Percentiles rank a stretch among this genome's conserved stretches.
phyloP scores from a whole-genome alignment of 1,284 basidiomycete species.

The Exobasidium cylindrosporum region DNA sequence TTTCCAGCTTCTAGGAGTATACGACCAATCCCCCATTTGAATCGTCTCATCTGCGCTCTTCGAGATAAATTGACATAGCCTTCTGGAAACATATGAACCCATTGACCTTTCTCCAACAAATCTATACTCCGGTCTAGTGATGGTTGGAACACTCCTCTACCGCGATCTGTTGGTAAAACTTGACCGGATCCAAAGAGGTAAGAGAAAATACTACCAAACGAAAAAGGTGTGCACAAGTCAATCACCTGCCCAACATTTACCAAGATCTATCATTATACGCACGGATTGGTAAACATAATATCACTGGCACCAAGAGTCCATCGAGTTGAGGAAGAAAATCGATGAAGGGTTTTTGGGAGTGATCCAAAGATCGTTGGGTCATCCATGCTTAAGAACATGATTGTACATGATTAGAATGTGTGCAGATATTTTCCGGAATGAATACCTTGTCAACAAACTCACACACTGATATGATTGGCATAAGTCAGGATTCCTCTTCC shows the following conservation, averaged over 20 bases:
- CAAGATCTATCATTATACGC: constrained; percentile 12
- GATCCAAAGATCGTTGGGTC: constrained; percentile 47
- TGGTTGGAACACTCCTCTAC: constrained; percentile 81
- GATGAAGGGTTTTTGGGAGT: constrained; percentile 28
- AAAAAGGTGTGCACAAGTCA: neutral
- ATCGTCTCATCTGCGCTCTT: constrained; percentile 66
- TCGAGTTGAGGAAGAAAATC: constrained; percentile 61
- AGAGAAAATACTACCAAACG: constrained; percentile 56
- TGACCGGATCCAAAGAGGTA: constrained; percentile 83
- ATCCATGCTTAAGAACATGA: too few species aligned
- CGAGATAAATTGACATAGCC: constrained; percentile 76
- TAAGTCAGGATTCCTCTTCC: constrained; percentile 45
- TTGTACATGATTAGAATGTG: too few species aligned
- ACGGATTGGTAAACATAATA: constrained; percentile 85
- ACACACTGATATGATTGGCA: constrained; percentile 51
- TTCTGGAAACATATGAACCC: constrained; percentile 95
- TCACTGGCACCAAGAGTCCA: constrained; percentile 90
- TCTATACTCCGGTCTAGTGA: constrained; percentile 78
- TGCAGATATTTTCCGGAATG: too few species aligned
- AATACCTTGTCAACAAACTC: too few species aligned
- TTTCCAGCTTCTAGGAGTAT: constrained; percentile 29
- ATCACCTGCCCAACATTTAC: neutral
- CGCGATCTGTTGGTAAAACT: constrained; percentile 87
- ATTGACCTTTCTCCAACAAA: constrained; percentile 74
- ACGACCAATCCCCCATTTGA: constrained; percentile 94